Base-by-base conservation (phyloP, 1,139 yeast species). In the Debaryomyces singareniensis region DNA sequence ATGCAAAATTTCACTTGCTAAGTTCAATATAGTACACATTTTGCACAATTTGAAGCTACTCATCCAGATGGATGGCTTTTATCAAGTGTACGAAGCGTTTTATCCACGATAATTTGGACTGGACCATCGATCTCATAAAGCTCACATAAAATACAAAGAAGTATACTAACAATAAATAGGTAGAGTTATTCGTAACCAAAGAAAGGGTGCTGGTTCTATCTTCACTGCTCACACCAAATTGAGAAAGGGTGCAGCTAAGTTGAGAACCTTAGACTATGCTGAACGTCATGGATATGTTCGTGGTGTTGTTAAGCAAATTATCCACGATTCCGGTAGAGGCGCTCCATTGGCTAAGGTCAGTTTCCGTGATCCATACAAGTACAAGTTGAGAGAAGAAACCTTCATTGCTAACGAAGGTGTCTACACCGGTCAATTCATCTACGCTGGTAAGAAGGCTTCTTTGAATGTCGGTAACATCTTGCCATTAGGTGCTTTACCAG, bases 151-250 rank as follows among this genome's bases (percentile, higher is more conserved):
- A 25, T 7, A 7, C 6, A 25, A 13, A 5, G 7, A 6, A 7
- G 9, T 6, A 26, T 36, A 36, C 40, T 36, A 36, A 36, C 40
- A 29, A 7, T 15, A 25, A 33, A 61, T 64, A 82, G 97, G 98
- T 85, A 91, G 98, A 83, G 99, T 93, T 76, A 93, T 93, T 79
- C 95, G 98, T 78, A 91, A 93, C 82, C 98, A 93, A 84, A 89
- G 99, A 86, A 93, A 93, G 78, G 97, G 97, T 82, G 97, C 96
- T 75, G 98, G 98, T 67, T 89, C 97, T 64, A 87, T 93, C 81
- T 93, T 93, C 87, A 84, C 95, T 70, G 80, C 98, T 62, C 95
- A 89, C 91, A 91, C 97, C 79, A 91, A 97, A 76, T 86, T 93
- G 71, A 86, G 98, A 83, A 85, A 93, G 78, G 99, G 98, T 70